Evolutionary conservation across 2,329 filamentous ascomycete species (phyloP), one percentile per base, ranked within the genome.

Genomic region (Paramyrothecium sp.): DNA sequence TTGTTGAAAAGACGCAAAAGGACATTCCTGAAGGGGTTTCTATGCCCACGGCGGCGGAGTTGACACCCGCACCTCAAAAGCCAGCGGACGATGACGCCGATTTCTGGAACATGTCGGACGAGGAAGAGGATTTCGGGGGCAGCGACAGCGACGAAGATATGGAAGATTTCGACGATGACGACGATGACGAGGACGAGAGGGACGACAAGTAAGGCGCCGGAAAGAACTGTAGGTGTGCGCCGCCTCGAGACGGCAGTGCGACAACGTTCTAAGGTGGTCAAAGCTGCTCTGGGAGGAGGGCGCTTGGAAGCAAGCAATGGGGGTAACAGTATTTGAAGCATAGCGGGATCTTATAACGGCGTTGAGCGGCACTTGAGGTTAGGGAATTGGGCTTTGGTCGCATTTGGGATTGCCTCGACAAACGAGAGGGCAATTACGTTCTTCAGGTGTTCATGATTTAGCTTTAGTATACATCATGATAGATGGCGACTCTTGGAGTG

Each of bases 21-120:
- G 91, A 96, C 68, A 92, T 97, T 3, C 94, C 95, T 0, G 76
- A 78, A 0, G 92, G 83, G 1, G 93, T 93, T 61, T 80, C 85
- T 56, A 94, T 98, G 89, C 95, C 95, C 1, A 92, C 89, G 0
- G 84, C 87, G 54, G 73, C 89, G 69, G 74, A 91, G 75, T 77
- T 83, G 17, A 77, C 80, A 13, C 83, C 86, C 2, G 79, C 78
- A 2, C 85, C 87, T 2, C 86, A 89, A 63, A 85, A 87, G 66
- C 58, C 65, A 17, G 70, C 81, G 16, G 84, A 87, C 3, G 86
- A 90, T 46, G 90, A 96, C 64, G 88, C 89, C 63, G 90, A 90
- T 60, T 96, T 96, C 70, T 95, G 91, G 89, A 86, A 84, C 34
- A 89, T 91, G 70, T 87, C 85, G 51, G 90, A 90, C 58, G 83